Conservation (phyloP, 306 rosid genomes). For the Prunus mira region DNA sequence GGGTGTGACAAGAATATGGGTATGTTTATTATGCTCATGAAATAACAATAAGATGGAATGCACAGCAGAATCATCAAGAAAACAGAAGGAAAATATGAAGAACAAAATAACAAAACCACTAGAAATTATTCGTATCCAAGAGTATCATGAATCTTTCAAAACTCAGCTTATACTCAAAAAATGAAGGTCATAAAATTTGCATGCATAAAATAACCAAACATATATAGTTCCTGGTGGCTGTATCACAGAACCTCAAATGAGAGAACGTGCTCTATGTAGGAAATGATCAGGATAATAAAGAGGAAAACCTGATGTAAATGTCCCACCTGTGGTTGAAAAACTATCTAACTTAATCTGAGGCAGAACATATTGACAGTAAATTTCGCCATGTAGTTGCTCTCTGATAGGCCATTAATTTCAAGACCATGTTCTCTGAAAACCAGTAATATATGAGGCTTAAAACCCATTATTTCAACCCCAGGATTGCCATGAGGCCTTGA, state of each 20-base stretch:
- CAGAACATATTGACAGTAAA: background rate
- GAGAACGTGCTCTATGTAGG: background rate
- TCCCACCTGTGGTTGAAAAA: background rate
- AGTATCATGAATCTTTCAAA: background rate
- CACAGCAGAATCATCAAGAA: background rate
- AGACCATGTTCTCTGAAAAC: background rate
- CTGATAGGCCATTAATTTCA: background rate
- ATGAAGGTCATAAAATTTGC: background rate
- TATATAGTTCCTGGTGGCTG: background rate
- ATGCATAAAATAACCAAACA: background rate
- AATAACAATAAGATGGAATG: background rate
- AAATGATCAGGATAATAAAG: background rate
- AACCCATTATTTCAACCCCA: background rate
- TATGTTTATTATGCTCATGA: background rate
- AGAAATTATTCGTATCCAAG: background rate
- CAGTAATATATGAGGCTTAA: background rate
- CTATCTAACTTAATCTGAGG: slow-evolving; percentile 8
- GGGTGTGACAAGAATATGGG: background rate
- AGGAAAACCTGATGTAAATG: slow-evolving; percentile 12
- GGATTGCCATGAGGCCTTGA: background rate
- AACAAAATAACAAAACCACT: background rate
- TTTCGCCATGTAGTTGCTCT: background rate
- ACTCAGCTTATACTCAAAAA: background rate
- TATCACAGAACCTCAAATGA: background rate
- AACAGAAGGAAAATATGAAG: background rate